A percentile compares a stretch with the other conserved stretches of the same genome.
These are phyloP conservation scores for Prunella vulgaris DNA, from an alignment of 257 asterid species.

Conservation along the genomic window DNA sequence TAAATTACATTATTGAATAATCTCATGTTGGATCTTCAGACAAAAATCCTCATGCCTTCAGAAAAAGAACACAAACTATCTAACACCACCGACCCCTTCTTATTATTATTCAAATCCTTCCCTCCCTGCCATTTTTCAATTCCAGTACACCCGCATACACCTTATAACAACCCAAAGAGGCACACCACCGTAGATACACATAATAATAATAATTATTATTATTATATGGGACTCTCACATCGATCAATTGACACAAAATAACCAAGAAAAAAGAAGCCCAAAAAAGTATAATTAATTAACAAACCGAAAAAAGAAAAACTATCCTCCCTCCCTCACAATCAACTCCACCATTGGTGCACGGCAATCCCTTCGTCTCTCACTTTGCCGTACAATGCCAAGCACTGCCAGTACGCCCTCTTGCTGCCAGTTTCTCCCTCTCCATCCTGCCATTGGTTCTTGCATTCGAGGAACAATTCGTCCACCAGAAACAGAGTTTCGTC, in stretches of 20 bases:
- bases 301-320: background rate
- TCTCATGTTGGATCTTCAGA: background rate
- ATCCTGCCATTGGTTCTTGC: constrained; percentile 52
- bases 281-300: too few species aligned
- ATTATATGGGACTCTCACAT: background rate
- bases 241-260: background rate
- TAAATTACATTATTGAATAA: too few species aligned
- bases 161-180: background rate
- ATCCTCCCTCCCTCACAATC: constrained; percentile 37
- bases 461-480: constrained; percentile 76
- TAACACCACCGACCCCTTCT: background rate
- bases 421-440: constrained; percentile 33
- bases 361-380: constrained; percentile 79
- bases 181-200: too few species aligned
- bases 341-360: constrained; percentile 89
- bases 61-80: background rate
- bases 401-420: constrained; percentile 83
- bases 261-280: background rate
- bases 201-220: too few species aligned
- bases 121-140: constrained; percentile 12
- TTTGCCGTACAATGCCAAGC: constrained; percentile 69
- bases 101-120: background rate
- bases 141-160: background rate
- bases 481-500: constrained; percentile 48
- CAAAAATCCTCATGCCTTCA: background rate